A percentile compares a stretch with the other conserved stretches of the same genome.
These are phyloP conservation scores for Marchantia polymorpha DNA, from an alignment of 225 moss, liverwort and hornwort species.

Conservation along the genomic window DNA sequence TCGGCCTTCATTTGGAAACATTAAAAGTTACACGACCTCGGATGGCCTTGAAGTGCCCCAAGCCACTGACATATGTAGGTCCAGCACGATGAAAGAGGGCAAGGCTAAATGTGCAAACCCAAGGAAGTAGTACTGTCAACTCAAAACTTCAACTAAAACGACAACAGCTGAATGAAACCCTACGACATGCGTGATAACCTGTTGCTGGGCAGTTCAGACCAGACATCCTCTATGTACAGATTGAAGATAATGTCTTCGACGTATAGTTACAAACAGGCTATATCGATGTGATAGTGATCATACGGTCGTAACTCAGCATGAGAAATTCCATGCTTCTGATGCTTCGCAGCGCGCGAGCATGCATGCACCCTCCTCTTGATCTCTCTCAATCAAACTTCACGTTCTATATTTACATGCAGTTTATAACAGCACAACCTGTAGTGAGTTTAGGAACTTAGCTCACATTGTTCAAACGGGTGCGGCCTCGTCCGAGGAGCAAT, in stretches of 20 bases:
- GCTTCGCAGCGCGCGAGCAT: neutral
- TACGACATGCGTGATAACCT: neutral
- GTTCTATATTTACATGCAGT: conserved; percentile 4
- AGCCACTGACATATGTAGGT: neutral
- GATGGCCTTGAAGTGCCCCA: neutral
- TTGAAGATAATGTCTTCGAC: neutral
- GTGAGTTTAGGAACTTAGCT: neutral
- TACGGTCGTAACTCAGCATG: neutral
- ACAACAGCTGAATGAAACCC: neutral
- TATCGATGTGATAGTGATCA: neutral
- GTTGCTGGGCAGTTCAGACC: neutral
- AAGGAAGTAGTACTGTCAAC: neutral
- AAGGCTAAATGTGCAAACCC: neutral
- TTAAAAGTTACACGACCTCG: neutral
- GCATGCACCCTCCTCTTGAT: neutral
- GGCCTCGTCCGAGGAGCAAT: neutral
- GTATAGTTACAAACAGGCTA: neutral
- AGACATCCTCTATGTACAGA: conserved; percentile 11
- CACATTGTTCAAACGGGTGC: neutral
- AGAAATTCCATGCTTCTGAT: neutral
- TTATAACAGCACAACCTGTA: neutral
- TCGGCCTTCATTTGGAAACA: neutral
- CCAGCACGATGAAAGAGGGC: neutral
- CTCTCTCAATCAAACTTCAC: neutral
- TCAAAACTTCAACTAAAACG: neutral